Percentiles rank a stretch among this genome's conserved stretches.
These are phyloP conservation scores for Aspergillus piperis DNA, from an alignment of 2,329 filamentous ascomycete genomes.

Conservation along the genomic window DNA sequence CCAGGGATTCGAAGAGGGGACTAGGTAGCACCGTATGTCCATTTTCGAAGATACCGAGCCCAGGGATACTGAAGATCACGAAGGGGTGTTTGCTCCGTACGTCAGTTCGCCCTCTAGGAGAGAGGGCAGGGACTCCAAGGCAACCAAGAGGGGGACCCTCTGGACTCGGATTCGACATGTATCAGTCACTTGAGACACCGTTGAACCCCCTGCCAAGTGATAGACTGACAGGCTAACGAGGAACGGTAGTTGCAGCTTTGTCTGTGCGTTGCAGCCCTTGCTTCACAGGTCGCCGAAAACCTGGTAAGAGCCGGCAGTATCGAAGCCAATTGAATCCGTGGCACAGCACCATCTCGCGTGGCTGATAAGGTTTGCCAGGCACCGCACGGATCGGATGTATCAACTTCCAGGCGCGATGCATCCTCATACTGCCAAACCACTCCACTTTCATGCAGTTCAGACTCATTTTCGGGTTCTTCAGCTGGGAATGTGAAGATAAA, in stretches of 20 bases:
- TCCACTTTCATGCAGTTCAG: background rate
- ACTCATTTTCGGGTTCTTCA: background rate
- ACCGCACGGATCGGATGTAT: background rate
- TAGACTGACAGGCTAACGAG: background rate
- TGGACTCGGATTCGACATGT: background rate
- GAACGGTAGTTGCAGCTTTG: background rate
- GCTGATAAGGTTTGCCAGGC: background rate
- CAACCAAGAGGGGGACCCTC: background rate
- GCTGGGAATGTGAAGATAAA: too few relatives aligned
- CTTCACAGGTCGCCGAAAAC: background rate
- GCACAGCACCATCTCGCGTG: background rate
- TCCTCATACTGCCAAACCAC: background rate
- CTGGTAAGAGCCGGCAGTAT: background rate
- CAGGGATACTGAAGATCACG: background rate
- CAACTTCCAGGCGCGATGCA: background rate
- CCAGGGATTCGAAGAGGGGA: background rate
- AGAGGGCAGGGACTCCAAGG: background rate
- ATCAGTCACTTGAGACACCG: background rate
- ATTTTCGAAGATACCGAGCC: background rate
- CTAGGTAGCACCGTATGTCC: background rate
- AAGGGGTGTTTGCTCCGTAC: background rate
- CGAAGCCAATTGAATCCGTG: background rate
- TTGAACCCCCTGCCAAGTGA: background rate
- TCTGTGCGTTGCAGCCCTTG: constrained; percentile 1
- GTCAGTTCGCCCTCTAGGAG: background rate